Evolutionary conservation across 305 asterid species (phyloP), one percentile per base, ranked within the genome.

Genomic region (Stenogyne calaminthoides): DNA sequence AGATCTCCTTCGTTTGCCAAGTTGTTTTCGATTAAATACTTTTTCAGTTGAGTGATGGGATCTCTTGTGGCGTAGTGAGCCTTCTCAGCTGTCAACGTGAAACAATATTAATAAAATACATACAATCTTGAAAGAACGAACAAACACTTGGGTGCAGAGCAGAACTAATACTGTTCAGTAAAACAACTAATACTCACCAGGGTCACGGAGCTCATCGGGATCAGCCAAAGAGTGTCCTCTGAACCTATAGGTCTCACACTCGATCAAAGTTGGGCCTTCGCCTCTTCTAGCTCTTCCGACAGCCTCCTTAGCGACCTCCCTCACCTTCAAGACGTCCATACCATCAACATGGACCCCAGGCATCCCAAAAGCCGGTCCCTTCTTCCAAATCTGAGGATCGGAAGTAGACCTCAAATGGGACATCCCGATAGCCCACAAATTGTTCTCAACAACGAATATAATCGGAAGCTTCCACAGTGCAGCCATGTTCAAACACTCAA

Each of bases 161-260:
- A 25, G 29, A 32, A 32, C 36, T 32, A 32, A 32, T 32, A 32
- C 7, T 32, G 7, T 32, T 32, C 36, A 32, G 36, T 32, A 5
- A 32, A 32, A 32, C 36, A 32, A 32, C 36, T 32, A 32, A 32
- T 32, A 32, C 54, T 46, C 63, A 95, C 99, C 91, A 9, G 97
- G 98, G 89, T 95, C 96, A 84, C 99, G 98, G 12, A 95, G 91
- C 86, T 95, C 97, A 82, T 95, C 98, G 2, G 99, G 99, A 70
- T 95, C 99, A n/a, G 99, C 99, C 88, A 90, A 87, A 70, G 99
- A 95, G 89, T 92, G 99, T 52, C 99, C 99, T 82, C 99, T 90
- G 76, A 92, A 95, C 83, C 99, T 80, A 19, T 95, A 95, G 15
- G 98, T 95, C 86, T 95, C 99, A 55, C 99, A 95, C 79, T 95